phyloP scores from a whole-genome alignment of 495 filamentous ascomycete genomes.

The Letharia lupina region DNA sequence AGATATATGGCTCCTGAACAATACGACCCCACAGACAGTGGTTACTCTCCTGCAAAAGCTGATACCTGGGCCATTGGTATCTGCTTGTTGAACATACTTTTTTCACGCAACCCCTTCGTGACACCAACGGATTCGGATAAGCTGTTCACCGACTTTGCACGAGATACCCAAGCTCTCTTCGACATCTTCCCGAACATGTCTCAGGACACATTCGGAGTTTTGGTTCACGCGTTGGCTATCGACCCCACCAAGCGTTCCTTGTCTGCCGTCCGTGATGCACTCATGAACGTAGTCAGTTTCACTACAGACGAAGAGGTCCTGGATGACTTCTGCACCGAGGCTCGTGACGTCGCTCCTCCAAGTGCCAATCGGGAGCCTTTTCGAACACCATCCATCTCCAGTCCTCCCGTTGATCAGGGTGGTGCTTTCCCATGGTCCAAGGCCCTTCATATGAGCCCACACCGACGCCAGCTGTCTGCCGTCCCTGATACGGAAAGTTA shows the following conservation, averaged over 20 bases:
- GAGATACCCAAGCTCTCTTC: slow-evolving; percentile 89
- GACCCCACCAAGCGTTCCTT: slow-evolving; percentile 87
- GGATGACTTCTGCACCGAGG: slow-evolving; percentile 89
- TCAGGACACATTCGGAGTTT: slow-evolving; percentile 89
- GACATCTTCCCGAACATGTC: slow-evolving; percentile 99
- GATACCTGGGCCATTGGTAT: slow-evolving; percentile 97
- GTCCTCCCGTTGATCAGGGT: slow-evolving; percentile 66
- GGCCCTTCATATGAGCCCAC: slow-evolving; percentile 69
- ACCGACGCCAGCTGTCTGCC: slow-evolving; percentile 76
- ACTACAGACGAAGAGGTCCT: slow-evolving; percentile 85
- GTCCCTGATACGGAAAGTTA: slow-evolving; percentile 74
- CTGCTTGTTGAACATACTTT: slow-evolving; percentile 90
- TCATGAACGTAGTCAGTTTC: slow-evolving; percentile 76
- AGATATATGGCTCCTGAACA: slow-evolving; percentile 99
- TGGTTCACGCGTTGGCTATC: slow-evolving; percentile 76
- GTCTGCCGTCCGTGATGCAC: slow-evolving; percentile 60
- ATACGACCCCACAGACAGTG: slow-evolving; percentile 73
- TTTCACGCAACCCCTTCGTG: slow-evolving; percentile 90
- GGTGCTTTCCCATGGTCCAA: slow-evolving; percentile 95
- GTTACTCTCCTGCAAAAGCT: slow-evolving; percentile 88
- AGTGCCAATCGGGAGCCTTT: slow-evolving; percentile 91
- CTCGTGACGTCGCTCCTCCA: slow-evolving; percentile 60
- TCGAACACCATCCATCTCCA: slow-evolving; percentile 89
- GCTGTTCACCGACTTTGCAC: slow-evolving; percentile 82
- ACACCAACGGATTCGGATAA: slow-evolving; percentile 78